phyloP scores from a whole-genome alignment of 768 basidiomycete genomes.

The Hypsizygus marmoreus region DNA sequence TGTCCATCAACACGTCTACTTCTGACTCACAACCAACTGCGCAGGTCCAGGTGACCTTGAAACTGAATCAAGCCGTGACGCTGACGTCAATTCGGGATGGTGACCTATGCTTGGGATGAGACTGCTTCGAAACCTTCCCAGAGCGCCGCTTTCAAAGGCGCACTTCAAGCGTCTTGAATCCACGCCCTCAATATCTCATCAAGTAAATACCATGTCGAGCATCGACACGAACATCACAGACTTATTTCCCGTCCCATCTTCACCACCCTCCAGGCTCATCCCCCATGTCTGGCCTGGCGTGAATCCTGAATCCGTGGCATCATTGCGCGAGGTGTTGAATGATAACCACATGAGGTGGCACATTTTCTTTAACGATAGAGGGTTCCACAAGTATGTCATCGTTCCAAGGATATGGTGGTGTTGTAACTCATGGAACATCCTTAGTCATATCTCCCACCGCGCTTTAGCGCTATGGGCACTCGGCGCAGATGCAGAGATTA shows the following conservation, averaged over 20 bases:
- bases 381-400: constrained; percentile 54
- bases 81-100: too few relatives aligned
- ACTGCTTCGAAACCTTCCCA: not conserved
- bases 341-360: constrained; percentile 53
- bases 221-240: constrained; percentile 3
- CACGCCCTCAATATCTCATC: not conserved
- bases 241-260: constrained; percentile 35
- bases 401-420: not conserved
- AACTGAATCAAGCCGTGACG: too few relatives aligned
- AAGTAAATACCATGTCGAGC: constrained; percentile 4
- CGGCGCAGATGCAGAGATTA: constrained; percentile 29
- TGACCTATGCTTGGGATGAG: too few relatives aligned
- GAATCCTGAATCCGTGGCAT: constrained; percentile 34
- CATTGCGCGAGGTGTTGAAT: constrained; percentile 38
- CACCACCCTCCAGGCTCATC: constrained; percentile 27
- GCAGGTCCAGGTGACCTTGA: too few relatives aligned
- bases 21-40: too few relatives aligned
- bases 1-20: too few relatives aligned
- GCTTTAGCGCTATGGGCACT: constrained; percentile 30
- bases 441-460: constrained; percentile 31
- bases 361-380: constrained; percentile 49
- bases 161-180: not conserved
- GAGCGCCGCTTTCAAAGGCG: not conserved
- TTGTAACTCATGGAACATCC: not conserved
- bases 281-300: constrained; percentile 36